Percentiles rank a stretch among this genome's conserved stretches.
Conservation (phyloP, 78 protist genomes). For the Emiliania huxleyi region DNA sequence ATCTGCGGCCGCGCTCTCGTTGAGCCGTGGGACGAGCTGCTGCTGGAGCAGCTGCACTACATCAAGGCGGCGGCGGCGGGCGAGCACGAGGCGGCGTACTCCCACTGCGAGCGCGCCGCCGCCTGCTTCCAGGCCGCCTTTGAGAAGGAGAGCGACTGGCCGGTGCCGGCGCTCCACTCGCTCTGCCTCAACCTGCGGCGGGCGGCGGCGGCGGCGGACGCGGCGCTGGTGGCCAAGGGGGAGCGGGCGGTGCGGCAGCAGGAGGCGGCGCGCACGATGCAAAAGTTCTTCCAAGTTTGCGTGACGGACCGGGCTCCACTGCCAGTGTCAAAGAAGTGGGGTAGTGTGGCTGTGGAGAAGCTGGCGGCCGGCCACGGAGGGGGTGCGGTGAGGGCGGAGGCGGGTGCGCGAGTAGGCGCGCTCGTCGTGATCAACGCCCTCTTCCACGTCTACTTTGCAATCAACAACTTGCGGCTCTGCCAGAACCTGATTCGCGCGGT, state of each 20-base stretch:
- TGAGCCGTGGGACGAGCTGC: conserved; percentile 9
- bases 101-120: neutral
- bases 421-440: conserved; percentile 5
- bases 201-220: conserved; percentile 2
- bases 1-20: neutral
- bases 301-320: conserved; percentile 7
- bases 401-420: too few species aligned
- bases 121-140: neutral
- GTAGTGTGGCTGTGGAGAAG: too few species aligned
- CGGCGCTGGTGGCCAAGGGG: neutral
- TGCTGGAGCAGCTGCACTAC: neutral
- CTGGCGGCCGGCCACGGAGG: too few species aligned
- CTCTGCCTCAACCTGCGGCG: neutral
- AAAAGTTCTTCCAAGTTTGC: neutral
- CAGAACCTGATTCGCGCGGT: conserved; percentile 11
- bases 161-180: neutral
- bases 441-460: neutral
- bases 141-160: conserved; percentile 10
- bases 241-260: neutral
- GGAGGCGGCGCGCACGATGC: neutral
- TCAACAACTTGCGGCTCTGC: conserved; percentile 28
- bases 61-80: too few species aligned
- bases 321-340: neutral
- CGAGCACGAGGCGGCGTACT: neutral
- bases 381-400: too few species aligned